Conservation (phyloP, 441 rosid species). For the Geranium incanum region DNA sequence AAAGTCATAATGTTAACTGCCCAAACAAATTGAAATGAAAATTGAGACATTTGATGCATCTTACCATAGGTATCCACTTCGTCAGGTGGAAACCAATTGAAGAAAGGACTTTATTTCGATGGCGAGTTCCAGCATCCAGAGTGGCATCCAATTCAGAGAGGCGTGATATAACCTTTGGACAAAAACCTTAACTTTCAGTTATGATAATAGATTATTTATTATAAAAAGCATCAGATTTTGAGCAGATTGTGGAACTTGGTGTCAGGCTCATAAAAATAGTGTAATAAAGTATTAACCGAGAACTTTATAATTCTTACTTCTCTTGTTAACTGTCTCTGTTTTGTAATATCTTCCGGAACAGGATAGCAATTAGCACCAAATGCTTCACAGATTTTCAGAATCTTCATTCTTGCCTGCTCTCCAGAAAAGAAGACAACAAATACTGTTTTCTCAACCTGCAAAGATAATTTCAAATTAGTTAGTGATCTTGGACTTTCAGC, state of each 20-base stretch:
- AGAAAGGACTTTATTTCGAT: slow-evolving; percentile 65
- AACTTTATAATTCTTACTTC: slow-evolving; percentile 24
- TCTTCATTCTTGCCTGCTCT: slow-evolving; percentile 35
- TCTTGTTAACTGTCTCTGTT: slow-evolving; percentile 33
- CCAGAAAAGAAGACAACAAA: slow-evolving; percentile 38
- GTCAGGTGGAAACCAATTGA: slow-evolving; percentile 62
- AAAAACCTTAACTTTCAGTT: slow-evolving; percentile 26
- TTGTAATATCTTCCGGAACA: slow-evolving; percentile 32
- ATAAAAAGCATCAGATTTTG: not conserved
- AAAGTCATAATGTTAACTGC: slow-evolving; percentile 16
- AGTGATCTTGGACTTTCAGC: slow-evolving; percentile 6
- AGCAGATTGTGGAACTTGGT: not conserved
- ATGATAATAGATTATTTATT: slow-evolving; percentile 3
- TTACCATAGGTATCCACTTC: slow-evolving; percentile 81
- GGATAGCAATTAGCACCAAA: slow-evolving; percentile 43
- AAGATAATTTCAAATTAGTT: not conserved
- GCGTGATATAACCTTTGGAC: slow-evolving; percentile 61
- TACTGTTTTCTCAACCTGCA: slow-evolving; percentile 41
- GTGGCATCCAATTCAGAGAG: slow-evolving; percentile 96
- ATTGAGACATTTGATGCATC: slow-evolving; percentile 16
- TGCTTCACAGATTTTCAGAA: slow-evolving; percentile 43
- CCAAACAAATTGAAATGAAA: slow-evolving; percentile 10
- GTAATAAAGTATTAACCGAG: not conserved
- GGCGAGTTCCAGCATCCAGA: slow-evolving; percentile 78
- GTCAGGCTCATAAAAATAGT: not conserved